Evolutionary conservation across 805 yeast genomes (phyloP).

Genomic region (Wickerhamiella sergipiensis): DNA sequence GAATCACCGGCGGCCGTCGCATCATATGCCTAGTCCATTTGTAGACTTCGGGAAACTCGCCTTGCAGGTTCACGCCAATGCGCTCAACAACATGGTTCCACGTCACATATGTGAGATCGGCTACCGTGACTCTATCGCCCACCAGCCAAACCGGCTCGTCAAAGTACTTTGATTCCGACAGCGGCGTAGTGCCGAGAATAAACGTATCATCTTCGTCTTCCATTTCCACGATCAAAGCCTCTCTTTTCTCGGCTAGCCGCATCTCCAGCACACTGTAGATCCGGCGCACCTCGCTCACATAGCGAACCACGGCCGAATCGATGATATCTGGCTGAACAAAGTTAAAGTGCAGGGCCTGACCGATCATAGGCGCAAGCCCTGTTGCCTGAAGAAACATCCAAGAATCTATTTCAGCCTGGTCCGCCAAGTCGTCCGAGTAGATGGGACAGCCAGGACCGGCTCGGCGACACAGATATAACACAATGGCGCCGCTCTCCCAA

Average conservation of each 20-base stretch:
- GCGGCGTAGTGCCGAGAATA: conserved; percentile 76
- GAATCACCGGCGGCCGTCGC: conserved; percentile 82
- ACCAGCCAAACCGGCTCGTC: conserved; percentile 94
- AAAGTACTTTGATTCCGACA: conserved; percentile 71
- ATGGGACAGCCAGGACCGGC: conserved; percentile 51
- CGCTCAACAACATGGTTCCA: conserved; percentile 95
- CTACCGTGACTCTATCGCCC: conserved; percentile 67
- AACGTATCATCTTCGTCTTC: conserved; percentile 84
- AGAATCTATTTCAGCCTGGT: conserved; percentile 70
- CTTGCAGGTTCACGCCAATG: conserved; percentile 74
- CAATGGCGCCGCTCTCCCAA: conserved; percentile 94
- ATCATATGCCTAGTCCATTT: conserved; percentile 93
- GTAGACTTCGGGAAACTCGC: conserved; percentile 88
- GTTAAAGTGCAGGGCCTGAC: conserved; percentile 88
- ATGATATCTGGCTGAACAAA: conserved; percentile 63
- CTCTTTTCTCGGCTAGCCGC: conserved; percentile 88
- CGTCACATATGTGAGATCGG: conserved; percentile 86
- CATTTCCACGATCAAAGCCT: conserved; percentile 75
- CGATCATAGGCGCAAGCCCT: conserved; percentile 98
- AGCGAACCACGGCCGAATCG: conserved; percentile 80
- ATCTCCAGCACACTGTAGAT: conserved; percentile 90
- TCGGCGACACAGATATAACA: conserved; percentile 60
- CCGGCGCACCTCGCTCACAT: conserved; percentile 82
- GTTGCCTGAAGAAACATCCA: conserved; percentile 94
- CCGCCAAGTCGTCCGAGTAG: conserved; percentile 66